A percentile compares a stretch with the other conserved stretches of the same genome.
Conservation (phyloP, 345 rosid genomes). For the Boechera divaricarpa region DNA sequence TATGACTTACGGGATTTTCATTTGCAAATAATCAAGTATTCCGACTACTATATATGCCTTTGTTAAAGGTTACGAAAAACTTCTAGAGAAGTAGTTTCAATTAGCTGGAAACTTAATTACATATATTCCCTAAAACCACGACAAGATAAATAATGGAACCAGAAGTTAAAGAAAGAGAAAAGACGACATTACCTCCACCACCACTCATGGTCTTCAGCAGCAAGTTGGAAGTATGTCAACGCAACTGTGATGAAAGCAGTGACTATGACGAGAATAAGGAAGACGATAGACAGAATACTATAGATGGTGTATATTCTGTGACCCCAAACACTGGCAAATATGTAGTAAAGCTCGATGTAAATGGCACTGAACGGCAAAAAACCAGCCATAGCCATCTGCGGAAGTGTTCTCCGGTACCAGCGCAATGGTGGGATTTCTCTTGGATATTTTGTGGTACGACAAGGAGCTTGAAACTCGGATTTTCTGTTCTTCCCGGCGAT, state of each 20-base stretch:
- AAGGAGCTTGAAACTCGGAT: conserved; percentile 65
- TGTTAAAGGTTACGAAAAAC: not conserved
- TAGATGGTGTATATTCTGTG: conserved; percentile 69
- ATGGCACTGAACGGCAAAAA: conserved; percentile 69
- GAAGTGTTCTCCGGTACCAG: conserved; percentile 60
- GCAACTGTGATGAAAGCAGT: conserved; percentile 69
- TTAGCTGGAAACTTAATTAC: not conserved
- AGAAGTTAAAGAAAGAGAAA: not conserved
- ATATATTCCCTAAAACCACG: not conserved
- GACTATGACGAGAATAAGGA: conserved; percentile 67
- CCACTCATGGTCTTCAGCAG: conserved; percentile 69
- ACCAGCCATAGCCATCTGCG: conserved; percentile 77
- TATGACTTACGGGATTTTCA: not conserved
- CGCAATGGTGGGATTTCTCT: conserved; percentile 61
- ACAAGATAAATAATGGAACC: conserved; percentile 5
- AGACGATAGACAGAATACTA: conserved; percentile 65
- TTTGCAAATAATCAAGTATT: not conserved
- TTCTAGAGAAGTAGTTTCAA: not conserved
- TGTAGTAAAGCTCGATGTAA: conserved; percentile 68
- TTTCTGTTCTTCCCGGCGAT: conserved; percentile 66
- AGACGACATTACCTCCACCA: conserved; percentile 62
- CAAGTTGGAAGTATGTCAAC: conserved; percentile 62
- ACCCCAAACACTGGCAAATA: conserved; percentile 70
- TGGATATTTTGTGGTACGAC: conserved; percentile 61
- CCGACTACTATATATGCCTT: not conserved